Evolutionary conservation across 495 filamentous ascomycete genomes (phyloP).

Genomic region (Neurospora pannonica): DNA sequence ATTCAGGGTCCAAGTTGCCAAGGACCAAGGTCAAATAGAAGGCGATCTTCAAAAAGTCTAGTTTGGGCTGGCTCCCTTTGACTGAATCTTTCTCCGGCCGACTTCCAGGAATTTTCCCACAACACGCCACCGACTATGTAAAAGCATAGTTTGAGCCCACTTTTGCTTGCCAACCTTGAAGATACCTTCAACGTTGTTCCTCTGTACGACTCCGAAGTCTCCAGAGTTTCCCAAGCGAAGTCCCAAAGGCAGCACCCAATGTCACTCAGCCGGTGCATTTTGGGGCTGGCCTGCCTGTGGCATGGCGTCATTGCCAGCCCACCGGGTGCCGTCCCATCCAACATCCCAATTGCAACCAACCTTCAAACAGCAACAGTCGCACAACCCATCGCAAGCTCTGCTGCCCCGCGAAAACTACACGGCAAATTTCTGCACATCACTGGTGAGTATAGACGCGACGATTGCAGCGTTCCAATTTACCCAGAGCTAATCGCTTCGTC

Average conservation of each 20-base stretch:
- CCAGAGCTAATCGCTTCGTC: slow-evolving; percentile 2
- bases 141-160: neutral
- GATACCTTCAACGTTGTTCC: neutral
- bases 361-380: slow-evolving; percentile 1
- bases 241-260: neutral
- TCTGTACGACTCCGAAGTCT: neutral
- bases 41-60: neutral
- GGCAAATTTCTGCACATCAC: slow-evolving; percentile 93
- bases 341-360: neutral
- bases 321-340: slow-evolving; percentile 4
- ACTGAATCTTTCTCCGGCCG: neutral
- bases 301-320: slow-evolving; percentile 26
- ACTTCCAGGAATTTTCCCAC: neutral
- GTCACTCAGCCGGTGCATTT: slow-evolving; percentile 15
- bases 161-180: neutral
- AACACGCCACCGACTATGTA: slow-evolving; percentile 3
- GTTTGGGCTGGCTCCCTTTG: slow-evolving; percentile 6
- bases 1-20: slow-evolving; percentile 7
- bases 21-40: slow-evolving; percentile 1
- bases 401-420: slow-evolving; percentile 44
- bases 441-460: slow-evolving; percentile 44
- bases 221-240: neutral
- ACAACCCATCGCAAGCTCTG: neutral
- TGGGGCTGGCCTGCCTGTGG: slow-evolving; percentile 21
- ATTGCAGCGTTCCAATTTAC: neutral